These are phyloP conservation scores for Albugo candida DNA, from an alignment of 352 stramenopile species.

Conservation along the genomic window DNA sequence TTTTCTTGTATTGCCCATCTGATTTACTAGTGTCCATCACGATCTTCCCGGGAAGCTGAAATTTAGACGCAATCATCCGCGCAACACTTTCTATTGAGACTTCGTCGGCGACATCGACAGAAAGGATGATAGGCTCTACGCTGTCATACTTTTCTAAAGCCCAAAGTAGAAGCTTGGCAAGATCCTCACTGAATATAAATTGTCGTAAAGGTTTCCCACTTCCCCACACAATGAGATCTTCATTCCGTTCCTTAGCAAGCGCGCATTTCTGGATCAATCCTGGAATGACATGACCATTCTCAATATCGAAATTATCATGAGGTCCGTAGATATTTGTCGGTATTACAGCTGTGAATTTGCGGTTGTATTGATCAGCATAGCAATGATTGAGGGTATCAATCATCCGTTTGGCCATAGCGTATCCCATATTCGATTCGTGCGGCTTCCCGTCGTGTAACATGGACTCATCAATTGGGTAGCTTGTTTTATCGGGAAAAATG, in stretches of 20 bases:
- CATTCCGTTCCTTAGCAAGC: conserved; percentile 81
- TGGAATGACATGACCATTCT: conserved; percentile 94
- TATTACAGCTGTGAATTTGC: conserved; percentile 97
- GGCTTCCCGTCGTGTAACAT: conserved; percentile 86
- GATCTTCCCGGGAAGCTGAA: conserved; percentile 69
- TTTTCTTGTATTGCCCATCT: conserved; percentile 99
- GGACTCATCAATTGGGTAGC: conserved; percentile 96
- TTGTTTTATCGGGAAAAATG: conserved; percentile 97
- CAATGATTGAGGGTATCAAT: conserved; percentile 96
- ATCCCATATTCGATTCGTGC: conserved; percentile 79
- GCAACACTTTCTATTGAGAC: conserved; percentile 91
- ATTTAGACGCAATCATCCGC: conserved; percentile 38
- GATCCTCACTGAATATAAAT: conserved; percentile 94
- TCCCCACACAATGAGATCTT: conserved; percentile 90
- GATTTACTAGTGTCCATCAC: conserved; percentile 86
- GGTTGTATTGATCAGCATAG: conserved; percentile 92
- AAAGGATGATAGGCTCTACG: conserved; percentile 92
- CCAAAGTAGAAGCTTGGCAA: conserved; percentile 88
- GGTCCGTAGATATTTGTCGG: conserved; percentile 99
- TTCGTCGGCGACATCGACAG: conserved; percentile 86
- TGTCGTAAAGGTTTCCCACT: conserved; percentile 88
- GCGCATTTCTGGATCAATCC: conserved; percentile 98
- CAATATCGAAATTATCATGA: conserved; percentile 95
- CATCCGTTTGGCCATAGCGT: conserved; percentile 96
- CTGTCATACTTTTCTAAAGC: conserved; percentile 50